Evolutionary conservation across 73 alveolate species (phyloP).

Genomic region (Paramecium caudatum): DNA sequence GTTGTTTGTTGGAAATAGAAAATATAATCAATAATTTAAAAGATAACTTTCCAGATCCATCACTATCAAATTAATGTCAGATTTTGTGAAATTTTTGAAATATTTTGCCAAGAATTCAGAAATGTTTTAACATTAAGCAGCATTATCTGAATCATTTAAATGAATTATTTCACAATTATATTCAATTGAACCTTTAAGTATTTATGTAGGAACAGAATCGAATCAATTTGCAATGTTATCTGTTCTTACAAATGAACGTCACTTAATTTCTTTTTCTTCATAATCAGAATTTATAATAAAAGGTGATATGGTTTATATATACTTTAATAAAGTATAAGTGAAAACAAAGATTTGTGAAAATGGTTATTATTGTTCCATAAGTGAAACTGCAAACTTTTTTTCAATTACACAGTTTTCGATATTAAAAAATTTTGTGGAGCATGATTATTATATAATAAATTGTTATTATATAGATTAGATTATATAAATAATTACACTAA

Average conservation of each 20-base stretch:
- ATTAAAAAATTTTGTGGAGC: too few species aligned
- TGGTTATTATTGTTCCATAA: slow-evolving; percentile 20
- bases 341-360: slow-evolving; percentile 24
- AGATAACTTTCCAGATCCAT: slow-evolving; percentile 38
- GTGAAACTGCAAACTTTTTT: too few species aligned
- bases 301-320: not conserved
- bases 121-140: slow-evolving; percentile 13
- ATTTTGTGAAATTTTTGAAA: not conserved
- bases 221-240: slow-evolving; percentile 43
- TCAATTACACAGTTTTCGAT: too few species aligned
- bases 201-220: slow-evolving; percentile 40
- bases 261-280: slow-evolving; percentile 18
- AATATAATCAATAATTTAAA: too few species aligned
- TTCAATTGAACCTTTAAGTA: not conserved
- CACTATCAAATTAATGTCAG: not conserved
- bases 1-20: not conserved
- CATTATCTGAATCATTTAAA: slow-evolving; percentile 53
- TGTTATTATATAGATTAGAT: too few species aligned
- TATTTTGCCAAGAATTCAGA: slow-evolving; percentile 31
- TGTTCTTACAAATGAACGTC: not conserved
- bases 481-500: too few species aligned
- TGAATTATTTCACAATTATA: slow-evolving; percentile 46
- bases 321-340: not conserved
- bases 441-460: too few species aligned
- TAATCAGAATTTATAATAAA: slow-evolving; percentile 22